Percentiles rank a stretch among this genome's conserved stretches.
Evolutionary conservation across 106 monocot species (phyloP).

Genomic region (Cymbidium sinense): DNA sequence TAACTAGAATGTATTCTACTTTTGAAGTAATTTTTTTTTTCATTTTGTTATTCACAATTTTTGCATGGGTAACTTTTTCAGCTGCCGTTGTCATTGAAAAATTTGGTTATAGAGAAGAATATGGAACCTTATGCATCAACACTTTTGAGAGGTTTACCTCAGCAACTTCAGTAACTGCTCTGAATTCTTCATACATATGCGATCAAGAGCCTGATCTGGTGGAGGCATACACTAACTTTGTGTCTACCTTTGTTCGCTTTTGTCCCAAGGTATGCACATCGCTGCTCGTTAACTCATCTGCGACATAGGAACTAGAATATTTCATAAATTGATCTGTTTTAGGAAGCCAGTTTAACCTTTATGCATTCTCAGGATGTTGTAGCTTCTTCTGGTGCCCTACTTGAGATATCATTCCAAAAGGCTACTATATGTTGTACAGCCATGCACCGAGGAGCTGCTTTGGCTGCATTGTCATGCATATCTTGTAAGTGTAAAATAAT

Average conservation of each 20-base stretch:
- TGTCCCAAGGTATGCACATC: slow-evolving; percentile 78
- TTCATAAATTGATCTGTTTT: neutral
- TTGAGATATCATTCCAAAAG: slow-evolving; percentile 87
- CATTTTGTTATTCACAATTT: neutral
- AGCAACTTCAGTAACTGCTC: slow-evolving; percentile 60
- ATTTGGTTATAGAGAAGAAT: slow-evolving; percentile 89
- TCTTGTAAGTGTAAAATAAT: slow-evolving; percentile 56
- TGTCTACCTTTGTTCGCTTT: slow-evolving; percentile 70
- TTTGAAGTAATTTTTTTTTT: too few relatives aligned
- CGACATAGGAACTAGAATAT: neutral
- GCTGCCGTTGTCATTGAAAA: slow-evolving; percentile 80
- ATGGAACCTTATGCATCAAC: slow-evolving; percentile 59
- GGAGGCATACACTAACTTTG: slow-evolving; percentile 79
- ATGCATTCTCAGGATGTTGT: slow-evolving; percentile 49
- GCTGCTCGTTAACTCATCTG: neutral
- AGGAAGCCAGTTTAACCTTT: neutral
- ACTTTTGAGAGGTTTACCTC: slow-evolving; percentile 79
- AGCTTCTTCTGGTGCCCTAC: slow-evolving; percentile 62
- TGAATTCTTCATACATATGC: slow-evolving; percentile 86
- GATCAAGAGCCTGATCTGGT: slow-evolving; percentile 97
- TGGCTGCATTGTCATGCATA: slow-evolving; percentile 93
- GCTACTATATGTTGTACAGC: slow-evolving; percentile 92
- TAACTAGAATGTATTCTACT: neutral
- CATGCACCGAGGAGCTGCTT: slow-evolving; percentile 84
- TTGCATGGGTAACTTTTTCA: slow-evolving; percentile 18